phyloP scores from a whole-genome alignment of 1,284 basidiomycete genomes.

The Sanghuangporus sanghuang region DNA sequence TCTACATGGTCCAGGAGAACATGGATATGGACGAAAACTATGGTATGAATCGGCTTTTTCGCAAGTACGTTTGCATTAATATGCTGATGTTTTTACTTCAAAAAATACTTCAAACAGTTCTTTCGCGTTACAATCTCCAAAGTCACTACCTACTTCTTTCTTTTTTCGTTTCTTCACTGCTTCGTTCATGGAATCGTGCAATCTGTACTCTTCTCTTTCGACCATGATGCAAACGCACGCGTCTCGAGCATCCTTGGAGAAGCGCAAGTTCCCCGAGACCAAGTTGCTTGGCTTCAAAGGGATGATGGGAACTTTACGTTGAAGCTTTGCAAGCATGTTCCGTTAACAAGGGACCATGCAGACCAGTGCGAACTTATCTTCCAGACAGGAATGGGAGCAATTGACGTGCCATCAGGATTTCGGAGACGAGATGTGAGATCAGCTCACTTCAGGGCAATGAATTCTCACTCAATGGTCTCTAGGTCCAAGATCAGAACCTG shows the following conservation, averaged over 20 bases:
- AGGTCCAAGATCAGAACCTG: neutral
- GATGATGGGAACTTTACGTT: conserved; percentile 30
- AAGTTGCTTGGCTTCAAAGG: conserved; percentile 37
- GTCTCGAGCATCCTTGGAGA: conserved; percentile 34
- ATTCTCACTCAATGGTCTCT: neutral
- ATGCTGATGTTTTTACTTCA: neutral
- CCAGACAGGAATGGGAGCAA: conserved; percentile 14
- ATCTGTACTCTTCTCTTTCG: conserved; percentile 42
- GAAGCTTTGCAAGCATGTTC: conserved; percentile 44
- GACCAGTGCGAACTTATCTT: conserved; percentile 26
- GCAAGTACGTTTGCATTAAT: neutral
- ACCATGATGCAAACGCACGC: conserved; percentile 36
- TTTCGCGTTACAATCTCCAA: conserved; percentile 30
- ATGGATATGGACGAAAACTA: conserved; percentile 18
- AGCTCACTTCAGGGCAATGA: neutral
- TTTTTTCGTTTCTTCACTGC: conserved; percentile 31
- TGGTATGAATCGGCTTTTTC: neutral
- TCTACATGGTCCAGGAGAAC: neutral
- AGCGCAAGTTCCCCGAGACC: conserved; percentile 33
- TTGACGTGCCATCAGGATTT: conserved; percentile 17
- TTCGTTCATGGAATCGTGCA: conserved; percentile 38
- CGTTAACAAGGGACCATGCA: conserved; percentile 22
- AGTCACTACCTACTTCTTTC: conserved; percentile 42
- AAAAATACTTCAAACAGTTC: conserved; percentile 22
- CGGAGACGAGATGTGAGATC: conserved; percentile 8